A percentile compares a stretch with the other conserved stretches of the same genome.
These are phyloP conservation scores for Pestalotiopsis sp. DNA, from an alignment of 2,329 filamentous ascomycete genomes.

Conservation along the genomic window DNA sequence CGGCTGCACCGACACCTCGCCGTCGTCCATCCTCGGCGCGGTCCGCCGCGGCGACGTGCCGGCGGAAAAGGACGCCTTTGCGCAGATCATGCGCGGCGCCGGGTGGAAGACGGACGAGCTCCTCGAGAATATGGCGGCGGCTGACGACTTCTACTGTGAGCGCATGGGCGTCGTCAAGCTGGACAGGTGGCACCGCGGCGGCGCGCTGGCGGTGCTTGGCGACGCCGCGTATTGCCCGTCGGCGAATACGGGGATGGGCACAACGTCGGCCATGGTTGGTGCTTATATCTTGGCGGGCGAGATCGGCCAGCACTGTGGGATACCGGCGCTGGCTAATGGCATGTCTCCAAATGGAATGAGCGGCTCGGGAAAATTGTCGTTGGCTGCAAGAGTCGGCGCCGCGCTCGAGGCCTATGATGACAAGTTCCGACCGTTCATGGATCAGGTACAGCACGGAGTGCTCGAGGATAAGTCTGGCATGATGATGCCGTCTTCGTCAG, in stretches of 20 bases:
- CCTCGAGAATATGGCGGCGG: conserved; percentile 18
- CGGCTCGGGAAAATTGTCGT: not conserved
- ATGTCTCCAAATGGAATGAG: not conserved
- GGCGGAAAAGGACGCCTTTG: conserved; percentile 25
- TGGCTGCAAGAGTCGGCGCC: conserved; percentile 23
- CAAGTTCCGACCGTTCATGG: conserved; percentile 46
- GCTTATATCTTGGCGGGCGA: conserved; percentile 63
- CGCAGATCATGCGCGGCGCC: conserved; percentile 35
- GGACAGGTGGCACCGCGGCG: conserved; percentile 44
- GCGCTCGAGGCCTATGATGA: conserved; percentile 47
- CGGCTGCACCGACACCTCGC: conserved; percentile 20
- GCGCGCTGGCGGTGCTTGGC: conserved; percentile 51
- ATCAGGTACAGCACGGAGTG: conserved; percentile 37
- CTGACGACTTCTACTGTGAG: conserved; percentile 49
- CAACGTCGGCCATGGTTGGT: conserved; percentile 48
- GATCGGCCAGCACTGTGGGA: conserved; percentile 32
- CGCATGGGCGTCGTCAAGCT: conserved; percentile 48
- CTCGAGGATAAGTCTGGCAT: conserved; percentile 18
- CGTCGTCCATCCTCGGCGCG: not conserved
- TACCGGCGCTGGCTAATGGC: not conserved
- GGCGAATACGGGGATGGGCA: conserved; percentile 54
- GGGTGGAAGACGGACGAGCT: conserved; percentile 23
- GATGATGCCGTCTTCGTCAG: conserved; percentile 29
- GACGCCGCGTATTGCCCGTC: conserved; percentile 57
- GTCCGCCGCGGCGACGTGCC: conserved; percentile 14